A percentile compares a stretch with the other conserved stretches of the same genome.
phyloP scores from a whole-genome alignment of 2,329 filamentous ascomycete species.

The Lecanoromycetidae sp. region DNA sequence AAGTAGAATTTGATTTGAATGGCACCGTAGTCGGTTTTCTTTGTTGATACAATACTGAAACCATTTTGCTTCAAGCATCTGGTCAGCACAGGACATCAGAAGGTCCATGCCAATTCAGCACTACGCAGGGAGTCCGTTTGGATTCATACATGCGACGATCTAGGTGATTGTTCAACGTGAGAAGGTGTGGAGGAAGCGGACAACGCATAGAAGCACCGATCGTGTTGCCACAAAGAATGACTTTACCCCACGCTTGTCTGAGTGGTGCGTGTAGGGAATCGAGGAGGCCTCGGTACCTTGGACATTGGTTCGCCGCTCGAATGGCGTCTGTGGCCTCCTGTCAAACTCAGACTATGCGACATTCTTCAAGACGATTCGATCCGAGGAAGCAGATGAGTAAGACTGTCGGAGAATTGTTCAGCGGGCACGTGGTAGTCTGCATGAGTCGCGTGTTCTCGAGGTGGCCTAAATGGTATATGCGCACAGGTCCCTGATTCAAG shows the following conservation, averaged over 20 bases:
- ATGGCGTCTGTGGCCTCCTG: neutral
- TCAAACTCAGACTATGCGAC: neutral
- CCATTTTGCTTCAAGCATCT: neutral
- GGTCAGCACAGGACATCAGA: neutral
- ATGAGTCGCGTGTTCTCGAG: neutral
- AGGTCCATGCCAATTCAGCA: neutral
- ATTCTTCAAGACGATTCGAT: neutral
- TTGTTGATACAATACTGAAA: neutral
- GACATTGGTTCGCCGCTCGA: neutral
- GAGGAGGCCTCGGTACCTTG: no score
- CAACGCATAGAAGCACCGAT: neutral
- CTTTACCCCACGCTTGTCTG: neutral
- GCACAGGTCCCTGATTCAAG: neutral
- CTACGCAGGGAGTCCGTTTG: neutral
- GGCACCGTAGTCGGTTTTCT: neutral
- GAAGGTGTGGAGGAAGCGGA: neutral
- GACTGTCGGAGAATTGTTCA: neutral
- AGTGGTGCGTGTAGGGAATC: no score
- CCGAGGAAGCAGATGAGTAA: neutral
- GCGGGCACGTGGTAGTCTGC: neutral
- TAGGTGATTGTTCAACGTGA: neutral
- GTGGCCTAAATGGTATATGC: no score
- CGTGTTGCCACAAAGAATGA: neutral
- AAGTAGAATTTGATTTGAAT: neutral
- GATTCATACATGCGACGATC: neutral